Evolutionary conservation across 345 rosid species (phyloP), one percentile per base, ranked within the genome.

Genomic region (Heritiera littoralis): DNA sequence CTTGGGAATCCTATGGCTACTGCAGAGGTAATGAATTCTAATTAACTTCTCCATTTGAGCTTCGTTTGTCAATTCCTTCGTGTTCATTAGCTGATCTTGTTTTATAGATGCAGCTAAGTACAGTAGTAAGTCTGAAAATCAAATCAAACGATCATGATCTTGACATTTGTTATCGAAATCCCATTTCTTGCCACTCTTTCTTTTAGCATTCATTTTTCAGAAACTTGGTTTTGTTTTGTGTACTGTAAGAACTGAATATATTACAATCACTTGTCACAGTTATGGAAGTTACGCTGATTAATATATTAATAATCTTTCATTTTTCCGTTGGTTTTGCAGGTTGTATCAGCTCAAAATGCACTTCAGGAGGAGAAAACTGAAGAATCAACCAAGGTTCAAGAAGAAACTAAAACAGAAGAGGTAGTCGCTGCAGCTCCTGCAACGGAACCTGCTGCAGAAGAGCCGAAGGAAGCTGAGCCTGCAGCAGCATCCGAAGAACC

Each of bases 1-100:
- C 66, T 74, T 79, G 30, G 17, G n/a, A 65, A 43, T 80, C 63
- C 79, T 49, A 83, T 91, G 94, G 94, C 94, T 80, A 81, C 89
- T 66, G 94, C 43, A 54, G 89, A 91, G 92, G 94, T 80, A 75
- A 38, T 72, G 41, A 15, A 30, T 78, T 68, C 77, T 43, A 28
- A 3, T 60, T 59, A 20, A 41, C 4, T 46, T 43, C 54, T 41
- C n/a, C 32, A n/a, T 14, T 58, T 14, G 61, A 51, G 46, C 46
- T 54, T 73, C n/a, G 74, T 70, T 35, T 46, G 3, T 35, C 38
- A 35, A 1, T 35, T 35, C 38, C 38, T 35, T 35, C 3, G 54
- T 23, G 56, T n/a, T 41, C 51, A 67, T 63, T 10, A 28, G 40
- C 66, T 51, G 43, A 32, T 72, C 45, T 72, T 43, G 41, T 51